Evolutionary conservation across 108 stramenopile species (phyloP), one percentile per base, ranked within the genome.

Genomic region (Cyclotella distinguenda): DNA sequence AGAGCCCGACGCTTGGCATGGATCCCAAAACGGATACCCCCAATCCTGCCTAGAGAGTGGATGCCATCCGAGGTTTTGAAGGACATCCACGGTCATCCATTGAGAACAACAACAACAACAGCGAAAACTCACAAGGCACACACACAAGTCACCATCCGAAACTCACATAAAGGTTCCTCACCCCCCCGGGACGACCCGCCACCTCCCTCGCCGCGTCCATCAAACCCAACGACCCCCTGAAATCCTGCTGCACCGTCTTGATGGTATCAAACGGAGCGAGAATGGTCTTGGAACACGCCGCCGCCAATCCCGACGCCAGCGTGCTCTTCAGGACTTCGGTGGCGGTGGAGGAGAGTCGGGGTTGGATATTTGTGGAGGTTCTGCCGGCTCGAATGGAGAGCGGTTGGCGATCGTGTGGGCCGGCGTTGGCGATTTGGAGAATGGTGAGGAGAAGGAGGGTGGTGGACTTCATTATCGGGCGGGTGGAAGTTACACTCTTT

Each of bases 241-340:
- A 53, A 54, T 77, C 64, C 70, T 96, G 95, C 56, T 96, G 97
- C 26, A 97, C 70, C 0, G 95, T 97, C 67, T 98, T 95, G 38
- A 98, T 87, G 6, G 97, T 93, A 62, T 96, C 95, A 50, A 98
- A 89, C 10, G 97, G 97, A 32, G 95, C 95, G 30, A 98, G 53
- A 18, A 84, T 60, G 5, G 90, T 64, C 68, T 96, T 96, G 26
- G 86, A 89, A 43, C 89, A 95, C 13, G 79, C 93, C 11, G 93
- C 91, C 0, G 95, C 93, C 52, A 95, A 46, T 15, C 86, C 91
- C 42, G 89, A 90, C 13, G 95, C 95, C 9, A 93, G 54, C 7
- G 81, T 90, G 60, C 89, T 95, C 68, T 95, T 95, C 39, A 93
- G 60, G 6, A 94, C 94, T 61, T 90, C 86, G 1, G 85, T 31